Evolutionary conservation across 345 rosid genomes (phyloP), one percentile per base, ranked within the genome.

Genomic region (Abelmoschus esculentus): DNA sequence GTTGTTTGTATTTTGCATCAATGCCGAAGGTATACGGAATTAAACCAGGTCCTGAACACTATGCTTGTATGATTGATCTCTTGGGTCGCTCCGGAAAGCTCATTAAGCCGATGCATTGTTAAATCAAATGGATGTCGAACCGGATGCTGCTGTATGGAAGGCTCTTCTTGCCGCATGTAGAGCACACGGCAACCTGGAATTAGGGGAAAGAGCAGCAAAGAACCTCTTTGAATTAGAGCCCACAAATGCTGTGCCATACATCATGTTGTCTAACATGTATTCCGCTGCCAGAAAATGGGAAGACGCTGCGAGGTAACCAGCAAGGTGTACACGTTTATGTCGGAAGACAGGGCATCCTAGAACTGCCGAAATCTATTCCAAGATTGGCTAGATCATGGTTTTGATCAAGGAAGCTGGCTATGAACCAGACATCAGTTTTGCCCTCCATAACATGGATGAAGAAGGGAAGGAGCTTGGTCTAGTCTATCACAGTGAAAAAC

Each of bases 21-120:
- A 93, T 93, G 97, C 73, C 72, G 31, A 80, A 74, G 70, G 69
- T 75, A 61, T 81, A 91, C 61, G 83, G 89, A 66, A 88, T 93
- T 71, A 77, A 66, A 67, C 96, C 97, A 49, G 91, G 96, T 55
- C 88, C 87, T 5, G 91, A 89, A 69, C 98, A 91, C 77, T 89
- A 86, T 54, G 95, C 98, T 0, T 88, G 97, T 69, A 89, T 93
- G 95, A 89, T 93, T 69, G 98, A 93, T 71, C 96, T 93, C 50
- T 79, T 81, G 75, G 97, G 92, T 3, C 87, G 97, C 36, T 87
- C 86, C 3, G 98, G 96, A 66, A 90, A 85, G 74, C 84, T 93
- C 18, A 71, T 56, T 3, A 89, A 81, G 91, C 83, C 38, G 82
- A 86, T 78, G 78, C 75, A 74, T 70, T 91, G 76, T 79, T 89